These are phyloP conservation scores for Tetrapisispora arboricola DNA, from an alignment of 805 yeast genomes.

Conservation along the genomic window DNA sequence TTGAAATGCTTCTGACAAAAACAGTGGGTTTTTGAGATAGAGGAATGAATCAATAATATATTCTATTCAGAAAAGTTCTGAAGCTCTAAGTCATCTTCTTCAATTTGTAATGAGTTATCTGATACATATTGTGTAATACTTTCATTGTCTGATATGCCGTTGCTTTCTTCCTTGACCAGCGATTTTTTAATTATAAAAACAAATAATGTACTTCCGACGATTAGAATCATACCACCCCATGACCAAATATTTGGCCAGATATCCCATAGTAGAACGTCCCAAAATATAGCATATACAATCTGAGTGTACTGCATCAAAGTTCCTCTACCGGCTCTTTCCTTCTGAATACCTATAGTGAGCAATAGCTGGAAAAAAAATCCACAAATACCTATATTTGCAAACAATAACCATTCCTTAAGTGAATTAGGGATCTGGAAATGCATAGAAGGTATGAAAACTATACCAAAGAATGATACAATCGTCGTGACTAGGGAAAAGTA, in stretches of 20 bases:
- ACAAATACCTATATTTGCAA: slow-evolving; percentile 53
- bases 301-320: slow-evolving; percentile 65
- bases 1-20: too few species aligned
- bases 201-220: slow-evolving; percentile 50
- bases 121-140: not conserved
- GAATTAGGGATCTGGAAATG: slow-evolving; percentile 52
- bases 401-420: slow-evolving; percentile 53
- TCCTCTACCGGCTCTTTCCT: slow-evolving; percentile 66
- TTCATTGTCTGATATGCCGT: too few species aligned
- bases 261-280: slow-evolving; percentile 63
- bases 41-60: not conserved
- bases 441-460: slow-evolving; percentile 47
- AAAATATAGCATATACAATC: slow-evolving; percentile 62
- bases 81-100: not conserved
- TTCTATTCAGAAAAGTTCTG: not conserved
- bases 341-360: slow-evolving; percentile 70
- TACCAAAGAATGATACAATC: slow-evolving; percentile 41
- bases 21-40: not conserved
- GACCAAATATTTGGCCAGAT: slow-evolving; percentile 63
- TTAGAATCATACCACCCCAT: slow-evolving; percentile 54
- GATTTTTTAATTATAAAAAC: slow-evolving; percentile 35
- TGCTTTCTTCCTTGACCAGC: not conserved
- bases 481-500: slow-evolving; percentile 57
- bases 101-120: too few species aligned
- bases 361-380: slow-evolving; percentile 78